Base-by-base conservation (phyloP, 768 basidiomycete species). In the Lentinus tigrinus region DNA sequence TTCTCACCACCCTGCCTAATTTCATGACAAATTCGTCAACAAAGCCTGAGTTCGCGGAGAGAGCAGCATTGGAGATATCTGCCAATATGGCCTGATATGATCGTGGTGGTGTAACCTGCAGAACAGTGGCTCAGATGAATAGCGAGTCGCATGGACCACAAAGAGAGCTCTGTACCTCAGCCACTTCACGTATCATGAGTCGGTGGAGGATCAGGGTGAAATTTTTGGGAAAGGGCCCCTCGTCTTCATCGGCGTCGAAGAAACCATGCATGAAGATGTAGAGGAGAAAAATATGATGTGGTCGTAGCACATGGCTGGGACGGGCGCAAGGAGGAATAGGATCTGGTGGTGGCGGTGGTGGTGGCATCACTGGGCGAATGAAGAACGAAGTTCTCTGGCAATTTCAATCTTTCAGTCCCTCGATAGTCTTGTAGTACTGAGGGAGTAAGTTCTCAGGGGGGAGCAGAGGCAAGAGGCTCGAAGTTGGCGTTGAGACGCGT, bases 281-380 rank as follows among this genome's bases (percentile, higher is more conserved):
- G 31, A 93, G 75, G 16, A 93, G 74, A 48, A 81, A 80, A 50
- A 93, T 75, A 68, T 94, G 92, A 65, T 93, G 91, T 1, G 91
- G 89, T 54, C 85, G 79, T 27, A 93, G 77, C 55, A 84, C 77
- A 71, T 90, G 87, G 51, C 84, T 81, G 7, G 81, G 79, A 1
- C 87, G 85, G 8, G 86, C 83, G 21, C 40, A 31, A 8, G 54
- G 38, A 21, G 60, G 51, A 24, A 78, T 75, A 34, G 82, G 81
- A 72, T 79, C 78, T 24, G 44, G 2, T 26, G 50, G 54, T 3
- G 39, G 17, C 8, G 53, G 31, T 1, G 48, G 52, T 14, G 24
- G 57, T 26, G 51, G 52, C 37, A 48, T 46, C 14, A 8, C 21
- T 8, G 34, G 24, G n/a, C n/a, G n/a, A n/a, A n/a, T n/a, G n/a